Evolutionary conservation across 2,329 filamentous ascomycete genomes (phyloP).

Genomic region (Cordyceps militaris): DNA sequence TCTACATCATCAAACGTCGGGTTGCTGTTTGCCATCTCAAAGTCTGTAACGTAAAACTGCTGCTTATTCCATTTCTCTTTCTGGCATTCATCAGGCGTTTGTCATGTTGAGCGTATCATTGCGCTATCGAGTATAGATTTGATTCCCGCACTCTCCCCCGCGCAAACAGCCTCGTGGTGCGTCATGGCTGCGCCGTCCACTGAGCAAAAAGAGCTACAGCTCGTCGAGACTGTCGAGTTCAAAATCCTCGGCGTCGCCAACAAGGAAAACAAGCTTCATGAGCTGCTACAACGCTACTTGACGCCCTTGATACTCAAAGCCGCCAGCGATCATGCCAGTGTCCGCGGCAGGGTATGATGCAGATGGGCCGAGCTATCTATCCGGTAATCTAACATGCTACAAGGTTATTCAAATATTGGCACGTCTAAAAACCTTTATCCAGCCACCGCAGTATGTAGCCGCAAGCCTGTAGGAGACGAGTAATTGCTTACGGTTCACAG

Average conservation of each 20-base stretch:
- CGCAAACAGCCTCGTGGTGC: not conserved
- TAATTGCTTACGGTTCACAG: conserved; percentile 23
- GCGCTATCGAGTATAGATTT: not conserved
- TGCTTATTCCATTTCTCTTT: not conserved
- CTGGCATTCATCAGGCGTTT: not conserved
- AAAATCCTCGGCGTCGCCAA: conserved; percentile 72
- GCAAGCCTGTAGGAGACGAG: not conserved
- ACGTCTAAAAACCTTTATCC: conserved; percentile 48
- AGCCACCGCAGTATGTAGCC: conserved; percentile 41
- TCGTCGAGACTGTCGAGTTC: conserved; percentile 81
- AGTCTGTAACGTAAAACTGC: not conserved
- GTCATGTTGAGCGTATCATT: not conserved
- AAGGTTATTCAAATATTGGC: conserved; percentile 45
- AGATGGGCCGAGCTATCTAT: not conserved
- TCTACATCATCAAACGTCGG: conserved; percentile 1
- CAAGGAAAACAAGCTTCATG: conserved; percentile 74
- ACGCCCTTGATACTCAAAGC: conserved; percentile 80
- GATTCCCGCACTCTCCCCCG: not conserved
- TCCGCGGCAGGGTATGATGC: conserved; percentile 63
- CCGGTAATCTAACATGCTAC: not conserved
- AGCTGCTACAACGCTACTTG: conserved; percentile 71
- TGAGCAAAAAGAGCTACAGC: conserved; percentile 68
- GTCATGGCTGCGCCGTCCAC: conserved; percentile 32
- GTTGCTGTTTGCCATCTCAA: not conserved
- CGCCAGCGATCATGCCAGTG: conserved; percentile 68